These are phyloP conservation scores for Boletus tomentosulus DNA, from an alignment of 768 basidiomycete genomes.

Conservation along the genomic window DNA sequence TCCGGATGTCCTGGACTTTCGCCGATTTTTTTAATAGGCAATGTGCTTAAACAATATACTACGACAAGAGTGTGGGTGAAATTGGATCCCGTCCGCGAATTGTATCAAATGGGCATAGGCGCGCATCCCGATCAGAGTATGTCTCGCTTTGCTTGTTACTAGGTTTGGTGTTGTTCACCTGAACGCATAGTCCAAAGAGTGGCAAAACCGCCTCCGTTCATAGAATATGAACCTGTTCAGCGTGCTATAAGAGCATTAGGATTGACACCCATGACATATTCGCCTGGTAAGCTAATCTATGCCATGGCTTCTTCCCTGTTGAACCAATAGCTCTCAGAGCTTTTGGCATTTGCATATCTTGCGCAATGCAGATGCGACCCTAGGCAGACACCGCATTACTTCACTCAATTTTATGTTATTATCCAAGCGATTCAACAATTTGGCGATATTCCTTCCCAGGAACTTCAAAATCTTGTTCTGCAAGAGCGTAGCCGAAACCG, in stretches of 20 bases:
- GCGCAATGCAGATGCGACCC: slow-evolving; percentile 83
- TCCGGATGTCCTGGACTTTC: slow-evolving; percentile 5
- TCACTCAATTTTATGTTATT: slow-evolving; percentile 52
- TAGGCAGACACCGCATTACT: slow-evolving; percentile 55
- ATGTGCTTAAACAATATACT: slow-evolving; percentile 42
- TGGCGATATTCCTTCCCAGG: slow-evolving; percentile 41
- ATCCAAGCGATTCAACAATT: slow-evolving; percentile 46
- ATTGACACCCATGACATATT: slow-evolving; percentile 61
- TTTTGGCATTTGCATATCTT: slow-evolving; percentile 73
- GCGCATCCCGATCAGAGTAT: slow-evolving; percentile 76
- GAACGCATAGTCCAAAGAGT: slow-evolving; percentile 49
- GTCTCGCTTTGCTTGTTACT: slow-evolving; percentile 14
- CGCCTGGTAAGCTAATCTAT: slow-evolving; percentile 45
- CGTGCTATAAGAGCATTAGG: slow-evolving; percentile 51
- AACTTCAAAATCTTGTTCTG: slow-evolving; percentile 53
- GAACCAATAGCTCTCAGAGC: slow-evolving; percentile 39
- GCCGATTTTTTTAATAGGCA: slow-evolving; percentile 33
- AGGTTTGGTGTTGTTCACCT: slow-evolving; percentile 1
- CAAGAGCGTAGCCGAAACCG: slow-evolving; percentile 62
- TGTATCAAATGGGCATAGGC: slow-evolving; percentile 69
- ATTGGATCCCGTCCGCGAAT: slow-evolving; percentile 58
- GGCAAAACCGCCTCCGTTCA: slow-evolving; percentile 40
- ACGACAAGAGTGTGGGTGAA: slow-evolving; percentile 45
- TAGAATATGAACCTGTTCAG: slow-evolving; percentile 38
- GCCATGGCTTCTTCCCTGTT: neutral